Conservation (phyloP, 1,284 basidiomycete species). For the Tetrapyrgos nigripes region DNA sequence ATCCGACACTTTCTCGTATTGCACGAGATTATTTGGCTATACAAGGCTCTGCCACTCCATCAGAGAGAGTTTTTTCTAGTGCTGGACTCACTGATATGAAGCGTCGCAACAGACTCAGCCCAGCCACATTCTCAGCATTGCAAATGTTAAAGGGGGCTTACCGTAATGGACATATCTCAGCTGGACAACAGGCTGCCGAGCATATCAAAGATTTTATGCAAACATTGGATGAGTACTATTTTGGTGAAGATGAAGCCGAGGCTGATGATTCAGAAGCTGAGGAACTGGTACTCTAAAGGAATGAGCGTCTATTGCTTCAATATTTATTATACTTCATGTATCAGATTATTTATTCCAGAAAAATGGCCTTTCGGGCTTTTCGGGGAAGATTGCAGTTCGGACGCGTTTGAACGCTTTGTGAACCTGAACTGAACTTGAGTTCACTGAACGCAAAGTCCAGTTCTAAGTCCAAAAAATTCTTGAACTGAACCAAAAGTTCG, state of each 20-base stretch:
- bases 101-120: slow-evolving; percentile 20
- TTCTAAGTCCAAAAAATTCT: background rate
- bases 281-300: too few relatives aligned
- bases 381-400: background rate
- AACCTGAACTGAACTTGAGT: background rate
- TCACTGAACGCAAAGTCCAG: slow-evolving; percentile 1
- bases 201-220: background rate
- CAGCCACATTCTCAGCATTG: slow-evolving; percentile 21
- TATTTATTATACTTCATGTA: background rate
- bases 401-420: background rate
- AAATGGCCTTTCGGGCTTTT: too few relatives aligned
- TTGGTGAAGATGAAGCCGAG: too few relatives aligned
- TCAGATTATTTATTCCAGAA: background rate
- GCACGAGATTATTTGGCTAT: slow-evolving; percentile 32
- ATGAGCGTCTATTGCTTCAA: too few relatives aligned
- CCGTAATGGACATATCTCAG: background rate
- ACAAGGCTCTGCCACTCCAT: slow-evolving; percentile 27
- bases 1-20: slow-evolving; percentile 23
- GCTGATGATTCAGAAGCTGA: too few relatives aligned
- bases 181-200: background rate
- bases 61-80: slow-evolving; percentile 28
- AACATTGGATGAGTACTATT: slow-evolving; percentile 2
- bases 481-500: background rate
- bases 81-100: slow-evolving; percentile 23
- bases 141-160: slow-evolving; percentile 19